Percentiles rank a stretch among this genome's conserved stretches.
phyloP scores from a whole-genome alignment of 176 grass and related monocot species.

The Otatea glauca region DNA sequence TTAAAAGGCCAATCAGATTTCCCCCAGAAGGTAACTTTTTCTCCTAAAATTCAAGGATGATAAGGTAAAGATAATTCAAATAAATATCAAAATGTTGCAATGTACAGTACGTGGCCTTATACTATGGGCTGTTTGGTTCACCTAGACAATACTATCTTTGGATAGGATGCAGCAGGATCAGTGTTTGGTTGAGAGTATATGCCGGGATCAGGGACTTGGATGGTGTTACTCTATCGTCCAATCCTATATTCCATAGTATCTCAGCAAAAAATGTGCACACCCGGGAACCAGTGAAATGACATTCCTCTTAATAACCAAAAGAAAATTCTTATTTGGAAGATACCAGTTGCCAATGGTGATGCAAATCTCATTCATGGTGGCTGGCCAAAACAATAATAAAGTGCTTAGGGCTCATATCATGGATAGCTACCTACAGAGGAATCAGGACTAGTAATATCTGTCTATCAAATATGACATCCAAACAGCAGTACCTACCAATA shows the following conservation, averaged over 20 bases:
- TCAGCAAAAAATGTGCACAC: not conserved
- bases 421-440: not conserved
- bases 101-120: not conserved
- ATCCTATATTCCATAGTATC: not conserved
- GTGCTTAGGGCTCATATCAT: not conserved
- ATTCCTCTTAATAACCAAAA: not conserved
- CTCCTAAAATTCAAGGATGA: not conserved
- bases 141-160: not conserved
- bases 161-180: not conserved
- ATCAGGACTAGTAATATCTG: not conserved
- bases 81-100: not conserved
- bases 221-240: not conserved
- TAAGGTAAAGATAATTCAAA: not conserved
- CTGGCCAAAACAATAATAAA: not conserved
- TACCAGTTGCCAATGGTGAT: not conserved
- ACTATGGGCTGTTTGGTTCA: not conserved
- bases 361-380: not conserved
- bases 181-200: not conserved
- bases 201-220: not conserved
- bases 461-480: not conserved
- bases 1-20: conserved; percentile 17
- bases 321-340: not conserved
- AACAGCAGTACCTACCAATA: not conserved
- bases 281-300: not conserved
- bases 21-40: not conserved